Base-by-base conservation (phyloP, 306 rosid genomes). In the Quercus rubra region DNA sequence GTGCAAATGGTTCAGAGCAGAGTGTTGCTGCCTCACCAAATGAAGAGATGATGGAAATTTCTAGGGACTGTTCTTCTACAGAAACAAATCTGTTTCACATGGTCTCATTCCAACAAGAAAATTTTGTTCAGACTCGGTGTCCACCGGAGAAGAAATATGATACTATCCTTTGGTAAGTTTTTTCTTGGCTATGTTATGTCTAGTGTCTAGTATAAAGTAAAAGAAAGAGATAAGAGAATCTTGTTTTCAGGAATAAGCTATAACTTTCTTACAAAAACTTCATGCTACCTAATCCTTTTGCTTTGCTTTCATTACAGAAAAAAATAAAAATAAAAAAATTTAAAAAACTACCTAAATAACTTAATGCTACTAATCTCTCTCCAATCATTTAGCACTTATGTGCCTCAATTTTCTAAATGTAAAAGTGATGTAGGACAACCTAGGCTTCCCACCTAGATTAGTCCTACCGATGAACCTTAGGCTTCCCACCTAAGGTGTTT, bases 81-180 rank as follows among this genome's bases (percentile, higher is more conserved):
- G 78, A 82, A 77, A 76, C 49, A 61, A 82, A 87, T 83, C 94
- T 95, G 38, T 54, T 1, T 56, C 75, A 51, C 27, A 62, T 84
- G 62, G 92, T 95, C 74, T 93, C 97, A 51, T 95, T 95, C 79
- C 81, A 55, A 84, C 86, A 83, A 23, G 92, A 91, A 79, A 92
- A 93, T 85, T 89, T 92, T 87, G 91, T 95, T 78, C 85, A 74
- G 43, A 83, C 78, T 78, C 82, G 31, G 33, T 81, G 78, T 70
- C 84, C 90, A 73, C 87, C 73, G 0, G 93, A 87, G 62, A 87
- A 84, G 82, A 78, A 77, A 18, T 95, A 90, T 82, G 98, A 93
- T 81, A 89, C 99, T 41, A 89, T 95, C 78, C 86, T 91, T 51
- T 95, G 99, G 99, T 85, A 69, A 78, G 91, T 82, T 79, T 13